Conservation (phyloP, 192 early-diverging fungal species). For the Entomortierella chlamydospora region DNA sequence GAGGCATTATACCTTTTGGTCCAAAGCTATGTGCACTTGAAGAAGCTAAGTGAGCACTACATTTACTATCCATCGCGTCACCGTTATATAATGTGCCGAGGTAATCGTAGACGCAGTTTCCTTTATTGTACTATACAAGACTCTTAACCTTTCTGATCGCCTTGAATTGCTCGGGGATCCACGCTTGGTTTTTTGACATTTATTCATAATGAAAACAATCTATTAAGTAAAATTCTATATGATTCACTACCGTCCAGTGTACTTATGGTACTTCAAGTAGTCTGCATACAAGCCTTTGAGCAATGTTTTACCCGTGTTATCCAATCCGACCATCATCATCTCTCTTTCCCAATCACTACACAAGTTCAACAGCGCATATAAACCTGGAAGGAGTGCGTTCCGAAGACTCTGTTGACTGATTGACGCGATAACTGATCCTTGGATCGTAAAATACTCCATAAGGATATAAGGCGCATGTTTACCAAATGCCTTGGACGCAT, state of each 20-base stretch:
- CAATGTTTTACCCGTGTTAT: constrained; percentile 63
- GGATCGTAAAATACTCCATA: constrained; percentile 70
- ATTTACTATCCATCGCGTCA: too few species aligned
- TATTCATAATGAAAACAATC: too few species aligned
- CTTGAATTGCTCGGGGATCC: too few species aligned
- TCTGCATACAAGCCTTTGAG: constrained; percentile 63
- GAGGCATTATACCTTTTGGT: too few species aligned
- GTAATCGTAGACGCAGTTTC: too few species aligned
- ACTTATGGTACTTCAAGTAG: constrained; percentile 65
- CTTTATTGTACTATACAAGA: too few species aligned
- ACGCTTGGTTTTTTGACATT: too few species aligned
- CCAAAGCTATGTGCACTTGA: too few species aligned
- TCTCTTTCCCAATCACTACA: constrained; percentile 74
- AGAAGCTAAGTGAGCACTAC: too few species aligned
- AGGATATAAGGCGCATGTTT: constrained; percentile 64
- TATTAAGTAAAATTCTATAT: too few species aligned
- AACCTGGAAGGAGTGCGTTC: constrained; percentile 60
- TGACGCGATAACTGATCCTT: constrained; percentile 58
- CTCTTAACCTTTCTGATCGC: too few species aligned
- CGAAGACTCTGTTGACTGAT: constrained; percentile 56
- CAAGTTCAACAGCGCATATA: constrained; percentile 74
- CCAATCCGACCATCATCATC: constrained; percentile 71
- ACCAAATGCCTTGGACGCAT: constrained; percentile 53
- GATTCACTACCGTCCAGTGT: constrained; percentile 65
- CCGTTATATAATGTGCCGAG: too few species aligned